Conservation (phyloP, 1,284 basidiomycete species). For the Ceratobasidium sp. region DNA sequence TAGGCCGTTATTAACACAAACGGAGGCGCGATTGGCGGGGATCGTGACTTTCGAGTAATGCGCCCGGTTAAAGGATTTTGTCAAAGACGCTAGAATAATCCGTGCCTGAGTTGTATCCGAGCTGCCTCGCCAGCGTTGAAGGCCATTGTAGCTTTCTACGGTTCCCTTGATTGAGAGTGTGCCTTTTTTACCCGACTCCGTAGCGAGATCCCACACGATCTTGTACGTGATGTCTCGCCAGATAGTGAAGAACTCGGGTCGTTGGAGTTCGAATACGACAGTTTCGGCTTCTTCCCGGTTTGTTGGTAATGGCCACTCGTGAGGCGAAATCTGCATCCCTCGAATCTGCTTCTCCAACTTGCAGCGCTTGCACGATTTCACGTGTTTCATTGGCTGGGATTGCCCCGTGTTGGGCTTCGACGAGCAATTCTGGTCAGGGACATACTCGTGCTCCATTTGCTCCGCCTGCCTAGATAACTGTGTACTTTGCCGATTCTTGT, state of each 20-base stretch:
- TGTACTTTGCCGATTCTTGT: slow-evolving; percentile 24
- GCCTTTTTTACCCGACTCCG: not conserved
- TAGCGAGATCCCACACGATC: slow-evolving; percentile 43
- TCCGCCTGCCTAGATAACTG: not conserved
- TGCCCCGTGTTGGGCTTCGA: too few species aligned
- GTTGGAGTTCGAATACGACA: slow-evolving; percentile 56
- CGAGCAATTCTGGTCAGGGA: not conserved
- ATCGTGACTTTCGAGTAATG: slow-evolving; percentile 20
- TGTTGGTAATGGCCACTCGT: slow-evolving; percentile 60
- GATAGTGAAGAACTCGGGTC: slow-evolving; percentile 51
- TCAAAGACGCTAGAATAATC: slow-evolving; percentile 31
- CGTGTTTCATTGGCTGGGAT: too few species aligned
- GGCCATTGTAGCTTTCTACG: not conserved
- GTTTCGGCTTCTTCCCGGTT: slow-evolving; percentile 44
- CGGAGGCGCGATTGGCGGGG: slow-evolving; percentile 1
- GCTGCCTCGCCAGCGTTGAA: not conserved
- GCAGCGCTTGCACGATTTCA: slow-evolving; percentile 45
- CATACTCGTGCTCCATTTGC: not conserved
- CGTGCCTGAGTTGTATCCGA: not conserved
- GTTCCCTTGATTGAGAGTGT: not conserved
- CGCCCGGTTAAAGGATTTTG: slow-evolving; percentile 30
- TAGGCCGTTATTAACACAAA: slow-evolving; percentile 33
- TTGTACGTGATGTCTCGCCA: slow-evolving; percentile 56
- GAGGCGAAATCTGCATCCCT: slow-evolving; percentile 49
- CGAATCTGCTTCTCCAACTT: slow-evolving; percentile 42